A percentile compares a stretch with the other conserved stretches of the same genome.
phyloP scores from a whole-genome alignment of 331 rosid species.

The Malus hybrid region DNA sequence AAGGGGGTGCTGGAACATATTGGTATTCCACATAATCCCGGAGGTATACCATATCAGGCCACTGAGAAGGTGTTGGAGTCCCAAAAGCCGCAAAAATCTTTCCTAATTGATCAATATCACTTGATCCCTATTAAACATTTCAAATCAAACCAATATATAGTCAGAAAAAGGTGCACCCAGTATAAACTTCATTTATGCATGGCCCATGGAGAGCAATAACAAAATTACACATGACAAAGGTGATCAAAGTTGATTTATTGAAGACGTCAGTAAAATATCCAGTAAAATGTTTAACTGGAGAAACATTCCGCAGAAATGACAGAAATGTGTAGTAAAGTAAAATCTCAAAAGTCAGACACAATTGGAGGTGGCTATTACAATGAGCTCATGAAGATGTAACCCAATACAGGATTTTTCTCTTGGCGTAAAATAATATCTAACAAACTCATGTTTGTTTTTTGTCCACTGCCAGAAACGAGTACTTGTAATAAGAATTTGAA shows the following conservation, averaged over 20 bases:
- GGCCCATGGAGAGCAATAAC: slow-evolving; percentile 2
- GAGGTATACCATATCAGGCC: slow-evolving; percentile 87
- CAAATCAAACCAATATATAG: slow-evolving; percentile 5
- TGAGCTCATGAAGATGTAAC: neutral
- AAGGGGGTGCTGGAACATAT: slow-evolving; percentile 73
- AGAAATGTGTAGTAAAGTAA: neutral
- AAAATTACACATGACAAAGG: neutral
- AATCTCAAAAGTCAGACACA: neutral
- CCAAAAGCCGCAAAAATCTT: slow-evolving; percentile 94
- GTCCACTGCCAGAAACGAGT: neutral
- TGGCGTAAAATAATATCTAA: neutral
- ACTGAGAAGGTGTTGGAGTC: slow-evolving; percentile 86
- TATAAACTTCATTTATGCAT: neutral
- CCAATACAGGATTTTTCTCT: neutral
- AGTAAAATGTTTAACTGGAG: neutral
- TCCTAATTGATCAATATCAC: slow-evolving; percentile 95
- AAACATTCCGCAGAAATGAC: neutral
- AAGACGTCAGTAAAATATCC: neutral
- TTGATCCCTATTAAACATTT: slow-evolving; percentile 59
- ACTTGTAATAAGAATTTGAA: neutral
- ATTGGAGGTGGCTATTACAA: neutral
- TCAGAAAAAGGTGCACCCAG: neutral
- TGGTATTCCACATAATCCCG: slow-evolving; percentile 97
- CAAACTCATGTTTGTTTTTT: neutral
- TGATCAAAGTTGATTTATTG: neutral